Evolutionary conservation across 257 asterid species (phyloP), one percentile per base, ranked within the genome.

Genomic region (Gentiana dahurica): DNA sequence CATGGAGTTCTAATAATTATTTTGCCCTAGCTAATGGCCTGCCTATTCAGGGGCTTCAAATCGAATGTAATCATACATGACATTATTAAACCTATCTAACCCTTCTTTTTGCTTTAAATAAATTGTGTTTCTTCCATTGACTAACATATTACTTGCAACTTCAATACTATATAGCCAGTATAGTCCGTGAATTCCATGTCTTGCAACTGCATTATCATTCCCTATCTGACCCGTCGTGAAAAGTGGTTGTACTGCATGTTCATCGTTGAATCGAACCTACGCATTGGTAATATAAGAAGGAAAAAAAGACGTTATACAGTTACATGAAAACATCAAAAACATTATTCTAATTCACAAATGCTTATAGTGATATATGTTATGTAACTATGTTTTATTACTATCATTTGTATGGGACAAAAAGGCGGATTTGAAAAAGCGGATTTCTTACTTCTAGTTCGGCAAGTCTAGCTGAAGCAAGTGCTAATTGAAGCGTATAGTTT

Each of bases 401-500:
- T 41, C 46, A 41, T 41, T 5, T 5, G 46, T 1, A 1, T 2
- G 49, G 6, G 36, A 47, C 4, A 24, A 41, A 59, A 52, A 45
- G 5, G 52, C 24, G 34, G 34, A 44, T 24, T 24, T 39, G 0
- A 37, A 49, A 33, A 7, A 55, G 37, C 43, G 9, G 9, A 4
- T 4, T 3, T 6, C 56, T n/a, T 75, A 83, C 95, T 58, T 86
- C 76, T 63, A 86, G 35, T 34, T 62, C 66, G 48, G 91, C 94
- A 38, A 6, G 37, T 7, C 61, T 69, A 12, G 87, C 84, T 2
- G 94, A 80, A 59, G 96, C 96, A 2, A 87, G 63, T 2, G 96
- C 87, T 58, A 87, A 37, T 57, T 76, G 94, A 36, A 87, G 87
- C 9, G 93, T 87, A 74, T 87, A 87, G 46, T 70, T 76, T 58